Conservation (phyloP, 192 early-diverging fungal genomes). For the Podila epicladia region DNA sequence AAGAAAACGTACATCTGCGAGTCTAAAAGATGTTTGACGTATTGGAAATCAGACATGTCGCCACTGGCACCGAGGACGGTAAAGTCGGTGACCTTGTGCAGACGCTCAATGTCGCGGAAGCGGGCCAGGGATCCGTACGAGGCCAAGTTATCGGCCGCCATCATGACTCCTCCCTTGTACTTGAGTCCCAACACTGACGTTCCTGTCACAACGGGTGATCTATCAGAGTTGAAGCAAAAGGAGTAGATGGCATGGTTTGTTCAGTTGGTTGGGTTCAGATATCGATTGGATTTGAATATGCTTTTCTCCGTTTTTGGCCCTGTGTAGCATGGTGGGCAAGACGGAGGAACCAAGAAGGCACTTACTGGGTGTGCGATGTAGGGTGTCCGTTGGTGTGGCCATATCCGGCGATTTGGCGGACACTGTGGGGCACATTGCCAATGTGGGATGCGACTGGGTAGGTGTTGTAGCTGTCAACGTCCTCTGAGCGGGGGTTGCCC, state of each 20-base stretch:
- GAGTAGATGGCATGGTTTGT: background rate
- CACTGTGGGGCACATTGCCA: constrained; percentile 57
- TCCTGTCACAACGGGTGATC: constrained; percentile 90
- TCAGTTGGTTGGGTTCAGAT: background rate
- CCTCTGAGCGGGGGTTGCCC: constrained; percentile 76
- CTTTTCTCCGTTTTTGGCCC: too few relatives aligned
- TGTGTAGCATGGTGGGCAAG: background rate
- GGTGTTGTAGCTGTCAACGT: constrained; percentile 63
- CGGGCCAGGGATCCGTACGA: constrained; percentile 95
- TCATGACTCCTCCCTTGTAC: constrained; percentile 97
- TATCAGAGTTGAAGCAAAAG: constrained; percentile 14
- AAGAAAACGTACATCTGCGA: constrained; percentile 64
- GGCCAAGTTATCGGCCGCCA: constrained; percentile 94
- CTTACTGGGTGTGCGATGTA: constrained; percentile 68
- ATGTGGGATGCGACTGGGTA: constrained; percentile 50
- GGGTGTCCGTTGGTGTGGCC: constrained; percentile 57
- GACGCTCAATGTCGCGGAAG: constrained; percentile 89
- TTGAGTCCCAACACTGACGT: constrained; percentile 94
- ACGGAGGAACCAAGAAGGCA: background rate
- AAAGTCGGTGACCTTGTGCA: constrained; percentile 80
- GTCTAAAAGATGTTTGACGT: constrained; percentile 86
- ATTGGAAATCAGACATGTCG: constrained; percentile 95
- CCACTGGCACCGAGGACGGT: constrained; percentile 94
- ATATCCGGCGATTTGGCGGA: constrained; percentile 59
- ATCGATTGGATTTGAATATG: background rate